Evolutionary conservation across 495 filamentous ascomycete genomes (phyloP), one percentile per base, ranked within the genome.

Genomic region (Penicillium waksmanii): DNA sequence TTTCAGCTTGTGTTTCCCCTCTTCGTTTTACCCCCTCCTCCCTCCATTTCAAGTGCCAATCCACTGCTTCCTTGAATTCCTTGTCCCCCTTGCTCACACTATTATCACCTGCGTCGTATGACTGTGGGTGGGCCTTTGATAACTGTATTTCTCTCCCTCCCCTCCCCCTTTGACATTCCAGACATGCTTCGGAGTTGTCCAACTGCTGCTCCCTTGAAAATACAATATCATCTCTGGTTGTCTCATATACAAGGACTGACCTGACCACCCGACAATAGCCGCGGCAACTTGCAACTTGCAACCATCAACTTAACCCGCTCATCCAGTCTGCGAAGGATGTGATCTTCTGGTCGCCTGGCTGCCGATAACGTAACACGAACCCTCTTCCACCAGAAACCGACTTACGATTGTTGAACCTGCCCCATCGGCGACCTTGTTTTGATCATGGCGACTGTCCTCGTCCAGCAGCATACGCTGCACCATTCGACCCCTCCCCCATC

Each of bases 401-500:
- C 35, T 40, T 52, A 50, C 58, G 38, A 52, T 43, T 25, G 33
- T 47, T 44, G 38, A 61, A 18, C 15, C 50, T 51, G 51, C 40
- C 15, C 56, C 46, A 12, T 57, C 35, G 43, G 33, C 36, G 40
- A 48, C 31, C 31, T 50, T n/a, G 40, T 48, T 35, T 51, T 56
- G 60, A 66, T 36, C 44, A 84, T 84, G 81, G 79, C 81, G 53
- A 77, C 80, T n/a, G 74, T 83, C 23, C 71, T 82, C 53, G 74
- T 84, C 51, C 78, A 78, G 49, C 70, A 77, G 60, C 74, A 80
- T 33, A 58, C 76, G 44, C 71, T 81, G 60, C 74, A 74, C 55
- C 77, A 80, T 59, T 66, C 75, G 10, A 80, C 80, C 31, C 77
- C 80, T 65, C 77, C 81, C 15, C 71, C 79, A 3, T 65, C 73